A percentile compares a stretch with the other conserved stretches of the same genome.
Conservation (phyloP, 164 flowering plant species). For the Macadamia tetraphylla region DNA sequence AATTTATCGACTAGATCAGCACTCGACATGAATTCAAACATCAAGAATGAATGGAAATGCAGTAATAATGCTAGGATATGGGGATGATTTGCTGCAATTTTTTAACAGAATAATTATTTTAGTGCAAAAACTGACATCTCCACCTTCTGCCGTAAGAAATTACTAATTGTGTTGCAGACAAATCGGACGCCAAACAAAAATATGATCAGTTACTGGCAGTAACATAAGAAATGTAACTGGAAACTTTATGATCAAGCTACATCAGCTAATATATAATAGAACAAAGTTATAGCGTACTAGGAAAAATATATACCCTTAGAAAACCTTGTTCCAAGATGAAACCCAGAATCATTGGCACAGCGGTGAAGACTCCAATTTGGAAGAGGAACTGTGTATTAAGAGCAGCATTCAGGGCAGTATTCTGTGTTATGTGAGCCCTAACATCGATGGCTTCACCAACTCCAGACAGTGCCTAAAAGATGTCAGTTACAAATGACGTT, state of each 20-base stretch:
- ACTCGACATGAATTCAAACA: background rate
- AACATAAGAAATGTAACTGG: too few species aligned
- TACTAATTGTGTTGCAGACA: background rate
- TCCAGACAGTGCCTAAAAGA: slow-evolving; percentile 87
- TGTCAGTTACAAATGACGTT: background rate
- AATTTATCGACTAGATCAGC: background rate
- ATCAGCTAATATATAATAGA: background rate
- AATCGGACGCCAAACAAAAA: background rate
- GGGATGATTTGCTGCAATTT: background rate
- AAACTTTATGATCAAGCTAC: background rate
- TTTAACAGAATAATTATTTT: background rate
- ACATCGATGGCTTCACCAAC: slow-evolving; percentile 60
- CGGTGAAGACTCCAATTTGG: slow-evolving; percentile 95
- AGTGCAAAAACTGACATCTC: background rate
- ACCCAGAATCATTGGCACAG: slow-evolving; percentile 93
- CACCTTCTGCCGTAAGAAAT: too few species aligned
- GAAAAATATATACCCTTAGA: slow-evolving; percentile 48
- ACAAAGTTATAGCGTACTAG: background rate
- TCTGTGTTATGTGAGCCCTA: slow-evolving; percentile 51
- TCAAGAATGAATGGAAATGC: background rate
- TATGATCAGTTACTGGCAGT: background rate
- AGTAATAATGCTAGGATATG: background rate
- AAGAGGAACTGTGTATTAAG: slow-evolving; percentile 87
- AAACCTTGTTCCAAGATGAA: slow-evolving; percentile 92
- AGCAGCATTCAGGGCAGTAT: slow-evolving; percentile 78